These are phyloP conservation scores for Meripilus lineatus DNA, from an alignment of 1,284 basidiomycete genomes.

Conservation along the genomic window DNA sequence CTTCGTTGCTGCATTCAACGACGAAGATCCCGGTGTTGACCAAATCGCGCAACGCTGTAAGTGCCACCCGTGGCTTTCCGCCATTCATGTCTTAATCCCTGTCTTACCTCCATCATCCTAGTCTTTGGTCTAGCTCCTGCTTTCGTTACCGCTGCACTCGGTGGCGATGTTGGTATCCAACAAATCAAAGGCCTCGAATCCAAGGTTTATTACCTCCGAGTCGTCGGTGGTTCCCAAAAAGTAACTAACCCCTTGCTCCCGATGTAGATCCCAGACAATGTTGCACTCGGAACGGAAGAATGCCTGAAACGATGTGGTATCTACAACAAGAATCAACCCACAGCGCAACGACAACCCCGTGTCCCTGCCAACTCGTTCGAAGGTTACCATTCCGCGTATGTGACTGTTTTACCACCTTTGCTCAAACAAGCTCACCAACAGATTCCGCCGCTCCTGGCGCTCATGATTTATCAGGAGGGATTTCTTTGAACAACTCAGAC, in stretches of 20 bases:
- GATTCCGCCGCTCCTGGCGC: neutral
- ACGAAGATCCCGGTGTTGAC: slow-evolving; percentile 24
- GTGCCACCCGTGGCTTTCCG: slow-evolving; percentile 1
- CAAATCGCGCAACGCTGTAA: slow-evolving; percentile 25
- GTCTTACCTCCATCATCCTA: slow-evolving; percentile 1
- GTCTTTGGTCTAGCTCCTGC: slow-evolving; percentile 24
- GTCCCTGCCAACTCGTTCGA: slow-evolving; percentile 22
- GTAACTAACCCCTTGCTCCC: neutral
- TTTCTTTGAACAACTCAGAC: neutral
- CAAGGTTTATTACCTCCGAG: slow-evolving; percentile 5
- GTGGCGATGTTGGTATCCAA: slow-evolving; percentile 23
- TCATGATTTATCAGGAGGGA: no score
- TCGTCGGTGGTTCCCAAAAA: neutral
- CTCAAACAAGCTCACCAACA: slow-evolving; percentile 2
- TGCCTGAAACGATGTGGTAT: slow-evolving; percentile 17
- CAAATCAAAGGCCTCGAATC: slow-evolving; percentile 20
- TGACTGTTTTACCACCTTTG: slow-evolving; percentile 8
- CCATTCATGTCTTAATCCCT: neutral
- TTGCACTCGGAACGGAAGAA: slow-evolving; percentile 15
- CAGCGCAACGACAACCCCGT: slow-evolving; percentile 16
- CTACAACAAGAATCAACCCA: slow-evolving; percentile 10
- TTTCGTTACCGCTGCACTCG: slow-evolving; percentile 22
- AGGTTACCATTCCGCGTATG: slow-evolving; percentile 3
- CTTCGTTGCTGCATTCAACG: slow-evolving; percentile 24
- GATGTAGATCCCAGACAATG: slow-evolving; percentile 16